A percentile compares a stretch with the other conserved stretches of the same genome.
phyloP scores from a whole-genome alignment of 148 eudicot genomes.

The Rhododendron simsii region DNA sequence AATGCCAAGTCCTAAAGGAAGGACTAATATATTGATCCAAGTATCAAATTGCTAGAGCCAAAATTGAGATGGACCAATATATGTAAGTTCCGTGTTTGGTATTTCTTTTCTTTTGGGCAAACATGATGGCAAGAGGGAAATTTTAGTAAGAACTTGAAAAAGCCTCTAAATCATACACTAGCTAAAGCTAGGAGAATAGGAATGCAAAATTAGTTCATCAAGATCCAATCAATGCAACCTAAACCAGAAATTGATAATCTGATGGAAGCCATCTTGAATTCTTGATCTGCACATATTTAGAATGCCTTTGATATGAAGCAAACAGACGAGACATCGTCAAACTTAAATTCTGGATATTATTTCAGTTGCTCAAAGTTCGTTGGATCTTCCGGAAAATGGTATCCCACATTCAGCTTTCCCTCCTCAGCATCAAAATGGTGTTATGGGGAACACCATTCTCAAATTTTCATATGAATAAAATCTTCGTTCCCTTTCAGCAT shows the following conservation, averaged over 20 bases:
- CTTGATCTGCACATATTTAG: neutral
- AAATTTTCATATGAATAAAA: conserved; percentile 58
- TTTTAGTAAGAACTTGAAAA: neutral
- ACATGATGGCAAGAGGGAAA: neutral
- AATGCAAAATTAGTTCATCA: neutral
- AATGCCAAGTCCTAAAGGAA: neutral
- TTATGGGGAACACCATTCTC: conserved; percentile 72
- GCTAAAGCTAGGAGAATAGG: neutral
- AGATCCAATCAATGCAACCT: neutral
- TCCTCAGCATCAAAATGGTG: conserved; percentile 73
- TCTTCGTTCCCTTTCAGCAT: conserved; percentile 34
- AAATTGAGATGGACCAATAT: neutral
- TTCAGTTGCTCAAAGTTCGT: conserved; percentile 58
- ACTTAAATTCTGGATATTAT: neutral
- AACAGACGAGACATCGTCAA: neutral
- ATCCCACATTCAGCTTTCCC: conserved; percentile 70
- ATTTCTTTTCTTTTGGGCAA: neutral
- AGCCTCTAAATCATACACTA: neutral
- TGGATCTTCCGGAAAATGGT: conserved; percentile 71
- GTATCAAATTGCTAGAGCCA: neutral
- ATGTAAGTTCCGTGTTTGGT: neutral
- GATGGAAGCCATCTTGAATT: neutral
- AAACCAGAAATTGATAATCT: neutral
- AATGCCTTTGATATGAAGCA: neutral
- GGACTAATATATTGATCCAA: neutral